Conservation (phyloP, 2,329 filamentous ascomycete genomes). For the Aspergillus awamori region DNA sequence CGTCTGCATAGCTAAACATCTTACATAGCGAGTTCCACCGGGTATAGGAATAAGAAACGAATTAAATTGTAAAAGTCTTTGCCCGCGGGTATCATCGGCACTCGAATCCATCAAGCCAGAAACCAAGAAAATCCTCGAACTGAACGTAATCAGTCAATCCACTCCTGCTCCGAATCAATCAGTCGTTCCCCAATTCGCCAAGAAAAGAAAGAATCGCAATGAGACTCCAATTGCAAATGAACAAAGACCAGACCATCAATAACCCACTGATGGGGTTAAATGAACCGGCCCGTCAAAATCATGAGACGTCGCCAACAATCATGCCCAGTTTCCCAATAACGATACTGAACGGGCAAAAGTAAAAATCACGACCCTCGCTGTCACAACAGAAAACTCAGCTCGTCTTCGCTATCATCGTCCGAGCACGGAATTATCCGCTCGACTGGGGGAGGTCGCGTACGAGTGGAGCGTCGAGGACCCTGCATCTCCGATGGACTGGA, state of each 20-base stretch:
- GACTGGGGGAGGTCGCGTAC: slow-evolving; percentile 9
- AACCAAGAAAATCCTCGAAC: background rate
- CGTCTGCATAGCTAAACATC: no score
- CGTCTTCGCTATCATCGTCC: slow-evolving; percentile 42
- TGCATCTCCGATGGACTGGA: background rate
- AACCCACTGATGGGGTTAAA: background rate
- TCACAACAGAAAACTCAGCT: slow-evolving; percentile 39
- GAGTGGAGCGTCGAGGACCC: background rate
- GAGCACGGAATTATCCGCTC: slow-evolving; percentile 30
- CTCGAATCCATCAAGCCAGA: background rate
- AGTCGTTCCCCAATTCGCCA: background rate
- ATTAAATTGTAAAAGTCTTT: background rate
- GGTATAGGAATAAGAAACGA: no score
- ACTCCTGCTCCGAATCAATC: background rate
- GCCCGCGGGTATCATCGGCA: background rate
- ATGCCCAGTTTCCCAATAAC: background rate
- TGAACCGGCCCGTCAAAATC: no score
- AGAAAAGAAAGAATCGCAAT: background rate
- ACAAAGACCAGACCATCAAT: background rate
- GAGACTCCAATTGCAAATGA: background rate
- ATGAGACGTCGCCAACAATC: background rate
- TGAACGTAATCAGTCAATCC: background rate
- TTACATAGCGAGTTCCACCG: no score
- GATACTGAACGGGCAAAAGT: background rate
- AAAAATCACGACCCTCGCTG: background rate